phyloP scores from a whole-genome alignment of 2,329 filamentous ascomycete species.

The Ophiocordyceps australis region DNA sequence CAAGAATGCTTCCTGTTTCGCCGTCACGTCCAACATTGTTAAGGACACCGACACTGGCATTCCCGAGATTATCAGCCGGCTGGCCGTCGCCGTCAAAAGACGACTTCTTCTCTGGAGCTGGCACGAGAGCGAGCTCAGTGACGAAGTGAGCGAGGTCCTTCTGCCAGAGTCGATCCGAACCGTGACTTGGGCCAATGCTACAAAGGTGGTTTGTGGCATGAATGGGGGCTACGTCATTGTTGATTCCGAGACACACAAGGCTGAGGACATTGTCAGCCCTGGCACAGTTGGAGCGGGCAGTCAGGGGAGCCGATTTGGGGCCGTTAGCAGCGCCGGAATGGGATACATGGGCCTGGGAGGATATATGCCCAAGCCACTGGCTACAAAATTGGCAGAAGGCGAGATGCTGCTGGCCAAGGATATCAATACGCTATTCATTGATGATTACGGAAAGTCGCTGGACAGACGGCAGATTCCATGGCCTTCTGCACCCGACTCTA shows the following conservation, averaged over 20 bases:
- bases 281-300: slow-evolving; percentile 46
- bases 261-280: slow-evolving; percentile 64
- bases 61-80: slow-evolving; percentile 76
- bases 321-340: slow-evolving; percentile 73
- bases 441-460: slow-evolving; percentile 62
- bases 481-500: slow-evolving; percentile 69
- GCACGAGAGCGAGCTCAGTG: slow-evolving; percentile 78
- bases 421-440: slow-evolving; percentile 85
- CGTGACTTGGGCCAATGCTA: slow-evolving; percentile 79
- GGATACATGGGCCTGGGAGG: slow-evolving; percentile 91
- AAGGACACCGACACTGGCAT: slow-evolving; percentile 77
- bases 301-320: slow-evolving; percentile 61
- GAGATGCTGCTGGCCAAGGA: slow-evolving; percentile 93
- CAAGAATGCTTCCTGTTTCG: slow-evolving; percentile 77
- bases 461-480: slow-evolving; percentile 85
- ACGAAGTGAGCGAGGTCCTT: slow-evolving; percentile 57
- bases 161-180: slow-evolving; percentile 73
- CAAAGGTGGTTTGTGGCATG: slow-evolving; percentile 75
- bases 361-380: slow-evolving; percentile 80
- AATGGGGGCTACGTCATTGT: slow-evolving; percentile 83
- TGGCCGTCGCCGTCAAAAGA: slow-evolving; percentile 87
- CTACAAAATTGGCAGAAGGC: slow-evolving; percentile 62
- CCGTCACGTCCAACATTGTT: slow-evolving; percentile 88
- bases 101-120: slow-evolving; percentile 84
- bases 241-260: slow-evolving; percentile 55